Conservation (phyloP, 164 flowering plant species). For the Nymphaea colorata region DNA sequence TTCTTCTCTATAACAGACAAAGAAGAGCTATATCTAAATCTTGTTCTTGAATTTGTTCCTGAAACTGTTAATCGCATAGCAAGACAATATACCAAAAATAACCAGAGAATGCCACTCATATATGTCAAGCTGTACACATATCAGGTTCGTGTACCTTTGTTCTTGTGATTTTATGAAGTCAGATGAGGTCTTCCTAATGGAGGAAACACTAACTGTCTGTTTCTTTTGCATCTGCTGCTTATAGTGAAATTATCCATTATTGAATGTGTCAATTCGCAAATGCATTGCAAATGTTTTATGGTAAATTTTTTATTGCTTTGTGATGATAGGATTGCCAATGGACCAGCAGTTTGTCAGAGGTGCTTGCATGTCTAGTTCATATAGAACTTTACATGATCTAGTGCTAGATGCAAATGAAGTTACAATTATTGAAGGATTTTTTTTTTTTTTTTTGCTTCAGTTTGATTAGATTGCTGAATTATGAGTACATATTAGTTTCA, state of each 20-base stretch:
- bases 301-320: too few species aligned
- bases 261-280: too few species aligned
- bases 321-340: too few species aligned
- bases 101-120: slow-evolving; percentile 78
- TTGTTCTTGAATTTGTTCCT: slow-evolving; percentile 91
- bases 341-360: too few species aligned
- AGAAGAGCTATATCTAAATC: slow-evolving; percentile 85
- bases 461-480: too few species aligned
- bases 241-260: too few species aligned
- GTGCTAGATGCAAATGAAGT: neutral
- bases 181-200: neutral
- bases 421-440: neutral
- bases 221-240: too few species aligned
- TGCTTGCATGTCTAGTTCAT: too few species aligned
- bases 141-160: slow-evolving; percentile 34
- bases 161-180: neutral
- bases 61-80: slow-evolving; percentile 87
- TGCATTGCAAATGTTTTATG: too few species aligned
- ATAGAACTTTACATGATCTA: neutral
- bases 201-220: neutral
- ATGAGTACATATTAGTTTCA: too few species aligned
- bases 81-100: slow-evolving; percentile 64
- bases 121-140: slow-evolving; percentile 91
- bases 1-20: slow-evolving; percentile 86
- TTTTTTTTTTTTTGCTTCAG: too few species aligned